phyloP scores from a whole-genome alignment of 2,329 filamentous ascomycete species.

The Trichoderma lentiforme region DNA sequence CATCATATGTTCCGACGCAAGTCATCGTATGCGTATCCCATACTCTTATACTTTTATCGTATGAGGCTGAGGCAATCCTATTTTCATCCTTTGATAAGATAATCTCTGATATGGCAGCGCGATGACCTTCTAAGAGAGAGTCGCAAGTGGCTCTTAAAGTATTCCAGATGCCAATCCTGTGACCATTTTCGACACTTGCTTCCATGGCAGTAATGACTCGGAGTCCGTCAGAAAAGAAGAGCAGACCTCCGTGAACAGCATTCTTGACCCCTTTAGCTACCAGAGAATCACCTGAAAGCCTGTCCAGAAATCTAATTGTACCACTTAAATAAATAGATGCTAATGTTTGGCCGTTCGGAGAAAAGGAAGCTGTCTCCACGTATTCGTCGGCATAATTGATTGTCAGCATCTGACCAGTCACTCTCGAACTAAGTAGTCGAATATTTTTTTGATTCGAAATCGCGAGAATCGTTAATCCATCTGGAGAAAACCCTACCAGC shows the following conservation, averaged over 20 bases:
- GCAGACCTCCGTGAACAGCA: fast-evolving
- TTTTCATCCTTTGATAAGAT: background rate
- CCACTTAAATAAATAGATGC: background rate
- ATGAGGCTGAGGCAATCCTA: background rate
- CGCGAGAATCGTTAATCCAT: background rate
- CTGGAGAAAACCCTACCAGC: background rate
- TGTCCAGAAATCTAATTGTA: background rate
- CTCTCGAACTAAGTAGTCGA: background rate
- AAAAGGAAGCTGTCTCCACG: background rate
- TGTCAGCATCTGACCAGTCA: background rate
- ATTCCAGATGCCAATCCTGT: background rate
- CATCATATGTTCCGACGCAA: background rate
- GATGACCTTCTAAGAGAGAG: background rate
- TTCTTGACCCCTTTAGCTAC: background rate
- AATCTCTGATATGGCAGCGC: background rate
- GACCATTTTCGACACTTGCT: fast-evolving
- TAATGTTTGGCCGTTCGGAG: background rate
- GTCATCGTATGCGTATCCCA: background rate
- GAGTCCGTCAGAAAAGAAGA: background rate
- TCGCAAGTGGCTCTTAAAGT: background rate
- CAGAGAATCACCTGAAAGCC: background rate
- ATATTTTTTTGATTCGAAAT: background rate
- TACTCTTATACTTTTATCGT: background rate
- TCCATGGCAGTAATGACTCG: background rate
- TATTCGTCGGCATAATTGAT: too few relatives aligned